These are phyloP conservation scores for Backusella macrospora DNA, from an alignment of 192 early-diverging fungal species.

Conservation along the genomic window DNA sequence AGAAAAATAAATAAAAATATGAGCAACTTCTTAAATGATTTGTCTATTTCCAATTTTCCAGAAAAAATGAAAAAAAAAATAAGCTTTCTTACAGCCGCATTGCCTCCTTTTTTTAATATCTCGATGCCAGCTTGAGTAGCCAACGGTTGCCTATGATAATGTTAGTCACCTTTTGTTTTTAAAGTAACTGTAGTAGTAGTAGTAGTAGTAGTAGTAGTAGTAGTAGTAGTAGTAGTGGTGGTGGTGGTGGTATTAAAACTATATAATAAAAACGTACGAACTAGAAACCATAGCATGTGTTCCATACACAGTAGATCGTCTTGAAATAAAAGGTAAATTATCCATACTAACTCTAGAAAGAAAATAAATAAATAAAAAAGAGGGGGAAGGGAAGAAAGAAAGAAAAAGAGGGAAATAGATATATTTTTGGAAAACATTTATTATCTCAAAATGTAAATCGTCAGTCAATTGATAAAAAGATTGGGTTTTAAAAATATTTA, in stretches of 20 bases:
- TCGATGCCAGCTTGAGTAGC: slow-evolving; percentile 67
- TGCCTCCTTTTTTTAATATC: slow-evolving; percentile 69
- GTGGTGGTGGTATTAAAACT: no score
- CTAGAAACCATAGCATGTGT: slow-evolving; percentile 67
- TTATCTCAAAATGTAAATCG: neutral
- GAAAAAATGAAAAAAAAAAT: no score
- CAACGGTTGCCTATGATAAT: slow-evolving; percentile 62
- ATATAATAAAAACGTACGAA: slow-evolving; percentile 31
- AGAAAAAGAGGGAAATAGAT: neutral
- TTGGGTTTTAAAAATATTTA: slow-evolving; percentile 8
- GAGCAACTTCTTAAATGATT: neutral
- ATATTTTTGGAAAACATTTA: slow-evolving; percentile 13
- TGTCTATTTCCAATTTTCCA: no score
- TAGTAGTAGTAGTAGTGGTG: no score
- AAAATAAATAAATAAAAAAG: neutral
- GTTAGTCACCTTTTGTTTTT: neutral
- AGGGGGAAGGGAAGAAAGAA: neutral
- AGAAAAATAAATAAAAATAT: neutral
- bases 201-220: no score
- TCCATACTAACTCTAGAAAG: neutral
- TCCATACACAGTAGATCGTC: slow-evolving; percentile 58
- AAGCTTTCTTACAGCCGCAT: slow-evolving; percentile 73
- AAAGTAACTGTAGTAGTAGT: no score
- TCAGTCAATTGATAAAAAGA: neutral
- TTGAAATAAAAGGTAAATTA: slow-evolving; percentile 41